Evolutionary conservation across 2,329 filamentous ascomycete genomes (phyloP), one percentile per base, ranked within the genome.

Genomic region (Pseudogymnoascus sp.): DNA sequence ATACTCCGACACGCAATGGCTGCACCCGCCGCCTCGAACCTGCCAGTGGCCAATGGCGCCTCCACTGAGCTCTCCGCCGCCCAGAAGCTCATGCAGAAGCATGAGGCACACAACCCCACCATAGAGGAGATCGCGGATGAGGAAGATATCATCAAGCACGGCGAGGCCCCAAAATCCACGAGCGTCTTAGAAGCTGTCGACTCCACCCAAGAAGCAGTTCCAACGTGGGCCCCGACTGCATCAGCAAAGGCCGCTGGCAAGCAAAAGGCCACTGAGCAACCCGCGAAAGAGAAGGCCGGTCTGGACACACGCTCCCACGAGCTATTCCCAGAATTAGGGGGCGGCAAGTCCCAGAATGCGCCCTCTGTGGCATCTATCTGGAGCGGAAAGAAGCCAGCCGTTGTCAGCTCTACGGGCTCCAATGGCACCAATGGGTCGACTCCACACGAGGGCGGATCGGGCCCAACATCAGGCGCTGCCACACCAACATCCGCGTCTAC

Each of bases 281-380:
- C 72, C 43, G 64, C 75, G 33, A 74, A 73, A 59, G 68, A 71
- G 47, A 68, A 69, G 61, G 67, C 76, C 43, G 68, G 80, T 59
- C 77, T 97, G 64, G 90, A 97, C 74, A 92, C 90, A 18, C 83
- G 90, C 70, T 96, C 90, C 15, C 89, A 95, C 71, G 92, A 97
- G 75, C 79, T 90, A 63, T 99, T 99, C 81, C 94, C 94, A n/a
- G 87, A 92, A 68, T 83, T 99, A 53, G 93, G 92, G 60, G 81
- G 83, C 64, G 82, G 77, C 20, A 85, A 85, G 74, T 78, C 85
- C 75, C 78, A 85, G 35, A 75, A 76, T 15, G 75, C 82, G 64
- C 80, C 85, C 62, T 82, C 84, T 66, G 81, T 85, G 62, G 80
- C 87, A 53, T 85, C 87, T 50, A 85, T 89, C 67, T 97, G 93